Conservation (phyloP, 2,329 filamentous ascomycete species). For the Emericellopsis cladophorae region DNA sequence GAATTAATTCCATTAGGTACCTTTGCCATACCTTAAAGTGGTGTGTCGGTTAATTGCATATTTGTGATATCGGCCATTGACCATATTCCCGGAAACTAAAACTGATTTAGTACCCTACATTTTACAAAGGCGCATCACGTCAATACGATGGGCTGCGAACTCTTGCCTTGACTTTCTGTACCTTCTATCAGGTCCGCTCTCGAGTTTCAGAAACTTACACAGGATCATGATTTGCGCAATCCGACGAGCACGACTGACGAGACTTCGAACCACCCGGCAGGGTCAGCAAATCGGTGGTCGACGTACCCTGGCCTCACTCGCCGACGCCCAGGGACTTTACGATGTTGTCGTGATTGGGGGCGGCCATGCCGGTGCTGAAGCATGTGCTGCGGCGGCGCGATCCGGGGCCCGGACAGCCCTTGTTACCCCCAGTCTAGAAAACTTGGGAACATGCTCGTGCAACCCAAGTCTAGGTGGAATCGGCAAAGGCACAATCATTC, state of each 20-base stretch:
- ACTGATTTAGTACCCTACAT: too few relatives aligned
- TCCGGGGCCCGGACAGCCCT: slow-evolving; percentile 81
- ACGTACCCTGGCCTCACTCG: slow-evolving; percentile 3
- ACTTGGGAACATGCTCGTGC: slow-evolving; percentile 90
- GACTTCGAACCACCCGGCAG: background rate
- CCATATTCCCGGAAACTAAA: too few relatives aligned
- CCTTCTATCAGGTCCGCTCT: background rate
- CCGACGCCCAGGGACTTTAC: slow-evolving; percentile 41
- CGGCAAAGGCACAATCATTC: slow-evolving; percentile 90
- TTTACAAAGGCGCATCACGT: background rate
- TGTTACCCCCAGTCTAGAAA: slow-evolving; percentile 76
- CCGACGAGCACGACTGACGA: background rate
- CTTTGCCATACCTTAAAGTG: too few relatives aligned
- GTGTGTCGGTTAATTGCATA: background rate
- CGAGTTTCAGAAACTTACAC: background rate
- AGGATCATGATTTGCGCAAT: background rate
- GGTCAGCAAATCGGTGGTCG: background rate
- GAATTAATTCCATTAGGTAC: too few relatives aligned
- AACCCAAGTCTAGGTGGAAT: slow-evolving; percentile 98
- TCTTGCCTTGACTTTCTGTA: too few relatives aligned
- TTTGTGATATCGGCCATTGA: background rate
- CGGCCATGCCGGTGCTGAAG: slow-evolving; percentile 90
- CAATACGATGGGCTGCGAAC: too few relatives aligned
- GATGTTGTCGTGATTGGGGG: slow-evolving; percentile 95
- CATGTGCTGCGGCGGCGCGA: slow-evolving; percentile 79